Conservation (phyloP, 2,329 filamentous ascomycete genomes). For the Penicillium sp. region DNA sequence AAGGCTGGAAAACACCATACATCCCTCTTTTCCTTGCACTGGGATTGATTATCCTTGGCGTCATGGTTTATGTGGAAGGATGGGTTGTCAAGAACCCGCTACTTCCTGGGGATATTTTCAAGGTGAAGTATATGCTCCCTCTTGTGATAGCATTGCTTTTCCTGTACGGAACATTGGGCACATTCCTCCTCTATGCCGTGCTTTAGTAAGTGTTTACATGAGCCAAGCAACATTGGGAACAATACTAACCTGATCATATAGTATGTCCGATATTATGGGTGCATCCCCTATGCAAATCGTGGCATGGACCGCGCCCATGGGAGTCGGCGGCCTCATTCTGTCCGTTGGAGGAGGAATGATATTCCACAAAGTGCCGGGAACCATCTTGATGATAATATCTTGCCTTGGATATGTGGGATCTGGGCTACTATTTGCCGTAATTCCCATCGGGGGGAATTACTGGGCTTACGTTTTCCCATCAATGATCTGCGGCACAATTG, state of each 20-base stretch:
- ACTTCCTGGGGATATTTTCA: conserved; percentile 69
- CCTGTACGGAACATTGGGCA: conserved; percentile 67
- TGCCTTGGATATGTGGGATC: conserved; percentile 60
- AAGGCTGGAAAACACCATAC: conserved; percentile 73
- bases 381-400: conserved; percentile 63
- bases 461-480: conserved; percentile 74
- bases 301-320: conserved; percentile 69
- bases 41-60: conserved; percentile 61
- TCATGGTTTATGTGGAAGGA: conserved; percentile 70
- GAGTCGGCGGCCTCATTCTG: conserved; percentile 67
- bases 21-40: conserved; percentile 66
- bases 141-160: conserved; percentile 64
- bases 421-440: conserved; percentile 64
- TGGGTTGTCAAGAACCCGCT: conserved; percentile 69
- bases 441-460: conserved; percentile 60
- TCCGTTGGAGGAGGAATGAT: conserved; percentile 64
- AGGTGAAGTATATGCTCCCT: conserved; percentile 67
- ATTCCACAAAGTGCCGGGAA: conserved; percentile 67
- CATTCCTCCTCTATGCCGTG: conserved; percentile 70
- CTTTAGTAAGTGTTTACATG: conserved; percentile 56
- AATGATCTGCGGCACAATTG: conserved; percentile 65
- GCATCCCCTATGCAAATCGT: conserved; percentile 64
- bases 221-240: too few relatives aligned
- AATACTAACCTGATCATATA: conserved; percentile 28
- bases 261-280: conserved; percentile 62